These are phyloP conservation scores for Penicillium herquei DNA, from an alignment of 495 filamentous ascomycete genomes.

Conservation along the genomic window DNA sequence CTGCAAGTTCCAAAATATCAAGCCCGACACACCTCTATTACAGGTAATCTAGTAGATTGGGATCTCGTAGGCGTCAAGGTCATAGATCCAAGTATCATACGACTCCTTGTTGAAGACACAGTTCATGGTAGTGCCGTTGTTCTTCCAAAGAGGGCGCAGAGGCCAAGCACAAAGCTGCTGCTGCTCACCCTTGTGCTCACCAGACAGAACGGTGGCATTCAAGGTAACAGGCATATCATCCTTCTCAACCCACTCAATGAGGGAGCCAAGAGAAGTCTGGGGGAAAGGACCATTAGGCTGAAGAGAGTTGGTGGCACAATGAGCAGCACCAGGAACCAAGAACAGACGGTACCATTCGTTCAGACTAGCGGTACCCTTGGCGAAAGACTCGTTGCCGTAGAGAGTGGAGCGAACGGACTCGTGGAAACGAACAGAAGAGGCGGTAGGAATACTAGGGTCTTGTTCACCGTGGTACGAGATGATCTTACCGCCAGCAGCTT, in stretches of 20 bases:
- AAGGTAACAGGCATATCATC: slow-evolving; percentile 33
- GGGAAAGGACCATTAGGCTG: slow-evolving; percentile 34
- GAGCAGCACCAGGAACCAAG: slow-evolving; percentile 40
- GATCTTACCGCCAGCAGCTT: slow-evolving; percentile 21
- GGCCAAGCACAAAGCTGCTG: slow-evolving; percentile 46
- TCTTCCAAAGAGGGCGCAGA: slow-evolving; percentile 37
- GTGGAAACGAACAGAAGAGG: slow-evolving; percentile 40
- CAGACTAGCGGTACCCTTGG: slow-evolving; percentile 29
- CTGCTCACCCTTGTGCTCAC: slow-evolving; percentile 28
- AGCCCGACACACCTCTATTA: not conserved
- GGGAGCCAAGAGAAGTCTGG: slow-evolving; percentile 21
- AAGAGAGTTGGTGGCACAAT: slow-evolving; percentile 3
- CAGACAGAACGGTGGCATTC: slow-evolving; percentile 28
- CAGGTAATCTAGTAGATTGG: no score
- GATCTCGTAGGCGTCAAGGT: slow-evolving; percentile 2
- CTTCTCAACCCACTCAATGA: slow-evolving; percentile 52
- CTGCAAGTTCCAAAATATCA: not conserved
- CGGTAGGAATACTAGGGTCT: slow-evolving; percentile 39
- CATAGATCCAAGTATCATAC: slow-evolving; percentile 21
- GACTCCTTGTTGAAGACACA: not conserved
- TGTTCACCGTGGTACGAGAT: slow-evolving; percentile 39
- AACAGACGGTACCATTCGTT: slow-evolving; percentile 43
- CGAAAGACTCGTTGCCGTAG: slow-evolving; percentile 31
- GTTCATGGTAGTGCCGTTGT: slow-evolving; percentile 17
- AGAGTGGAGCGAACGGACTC: slow-evolving; percentile 42